Evolutionary conservation across 768 basidiomycete genomes (phyloP).

Genomic region (Saitozyma podzolica): DNA sequence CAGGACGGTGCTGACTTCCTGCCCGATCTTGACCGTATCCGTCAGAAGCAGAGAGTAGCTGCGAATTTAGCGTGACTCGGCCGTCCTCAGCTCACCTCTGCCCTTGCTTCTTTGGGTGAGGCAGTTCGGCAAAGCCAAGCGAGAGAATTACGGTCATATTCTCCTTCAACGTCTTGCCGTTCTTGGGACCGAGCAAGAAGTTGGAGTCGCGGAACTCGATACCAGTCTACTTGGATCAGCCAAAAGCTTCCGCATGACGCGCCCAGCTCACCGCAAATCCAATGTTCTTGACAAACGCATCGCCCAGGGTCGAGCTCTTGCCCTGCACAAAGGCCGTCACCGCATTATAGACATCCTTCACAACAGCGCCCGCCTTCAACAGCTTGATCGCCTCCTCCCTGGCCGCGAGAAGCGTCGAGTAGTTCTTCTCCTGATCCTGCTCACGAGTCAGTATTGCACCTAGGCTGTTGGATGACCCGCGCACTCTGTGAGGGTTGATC

Average conservation of each 20-base stretch:
- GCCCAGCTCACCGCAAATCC: slow-evolving; percentile 74
- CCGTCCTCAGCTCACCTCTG: slow-evolving; percentile 63
- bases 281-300: slow-evolving; percentile 79
- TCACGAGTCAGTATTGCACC: slow-evolving; percentile 9
- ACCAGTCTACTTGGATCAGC: slow-evolving; percentile 68
- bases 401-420: slow-evolving; percentile 71
- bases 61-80: slow-evolving; percentile 6
- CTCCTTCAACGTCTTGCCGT: slow-evolving; percentile 65
- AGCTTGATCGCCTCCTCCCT: slow-evolving; percentile 72
- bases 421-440: slow-evolving; percentile 92
- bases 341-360: slow-evolving; percentile 79
- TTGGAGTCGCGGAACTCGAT: slow-evolving; percentile 90
- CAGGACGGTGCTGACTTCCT: slow-evolving; percentile 61
- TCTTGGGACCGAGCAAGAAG: slow-evolving; percentile 81
- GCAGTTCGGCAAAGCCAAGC: slow-evolving; percentile 79
- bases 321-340: slow-evolving; percentile 69
- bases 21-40: slow-evolving; percentile 79
- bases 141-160: slow-evolving; percentile 84
- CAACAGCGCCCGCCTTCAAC: slow-evolving; percentile 74
- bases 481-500: slow-evolving; percentile 84
- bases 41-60: slow-evolving; percentile 86
- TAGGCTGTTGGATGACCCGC: slow-evolving; percentile 10
- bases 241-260: neutral
- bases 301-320: slow-evolving; percentile 79
- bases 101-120: slow-evolving; percentile 64